Conservation (phyloP, 805 yeast species). For the Metschnikowia drakensbergensis region DNA sequence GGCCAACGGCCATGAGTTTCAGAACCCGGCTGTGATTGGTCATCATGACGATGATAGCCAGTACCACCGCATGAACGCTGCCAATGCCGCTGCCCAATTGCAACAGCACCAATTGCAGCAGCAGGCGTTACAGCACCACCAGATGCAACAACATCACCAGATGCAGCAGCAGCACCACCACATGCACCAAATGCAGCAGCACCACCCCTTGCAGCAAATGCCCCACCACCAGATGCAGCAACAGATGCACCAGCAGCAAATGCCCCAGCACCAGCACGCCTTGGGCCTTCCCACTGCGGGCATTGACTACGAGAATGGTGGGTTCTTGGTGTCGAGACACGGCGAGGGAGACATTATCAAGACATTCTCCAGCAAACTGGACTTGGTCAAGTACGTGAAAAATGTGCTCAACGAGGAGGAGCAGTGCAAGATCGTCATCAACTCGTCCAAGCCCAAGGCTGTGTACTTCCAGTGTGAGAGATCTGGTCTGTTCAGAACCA, state of each 20-base stretch:
- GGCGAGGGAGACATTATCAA: slow-evolving; percentile 23
- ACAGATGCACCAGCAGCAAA: slow-evolving; percentile 20
- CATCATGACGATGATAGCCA: slow-evolving; percentile 19
- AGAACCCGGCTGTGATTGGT: slow-evolving; percentile 20
- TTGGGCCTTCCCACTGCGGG: slow-evolving; percentile 19
- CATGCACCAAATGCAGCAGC: slow-evolving; percentile 17
- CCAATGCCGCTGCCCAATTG: slow-evolving; percentile 18
- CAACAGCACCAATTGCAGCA: slow-evolving; percentile 19
- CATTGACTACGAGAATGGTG: slow-evolving; percentile 20
- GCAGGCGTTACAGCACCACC: slow-evolving; percentile 18
- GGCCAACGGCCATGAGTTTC: slow-evolving; percentile 19
- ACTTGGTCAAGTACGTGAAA: slow-evolving; percentile 33
- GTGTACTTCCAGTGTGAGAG: slow-evolving; percentile 47
- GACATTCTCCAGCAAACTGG: slow-evolving; percentile 21
- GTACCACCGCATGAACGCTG: slow-evolving; percentile 19
- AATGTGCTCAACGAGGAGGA: slow-evolving; percentile 33
- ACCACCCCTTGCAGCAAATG: slow-evolving; percentile 18
- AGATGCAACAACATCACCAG: slow-evolving; percentile 18
- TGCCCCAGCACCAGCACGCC: slow-evolving; percentile 19
- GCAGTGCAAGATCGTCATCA: slow-evolving; percentile 43
- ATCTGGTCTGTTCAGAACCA: slow-evolving; percentile 43
- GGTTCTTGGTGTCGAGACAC: slow-evolving; percentile 19
- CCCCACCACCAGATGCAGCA: slow-evolving; percentile 20
- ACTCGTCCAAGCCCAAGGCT: slow-evolving; percentile 46
- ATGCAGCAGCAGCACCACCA: slow-evolving; percentile 17